phyloP scores from a whole-genome alignment of 352 stramenopile genomes.

The Plasmopara halstedii region DNA sequence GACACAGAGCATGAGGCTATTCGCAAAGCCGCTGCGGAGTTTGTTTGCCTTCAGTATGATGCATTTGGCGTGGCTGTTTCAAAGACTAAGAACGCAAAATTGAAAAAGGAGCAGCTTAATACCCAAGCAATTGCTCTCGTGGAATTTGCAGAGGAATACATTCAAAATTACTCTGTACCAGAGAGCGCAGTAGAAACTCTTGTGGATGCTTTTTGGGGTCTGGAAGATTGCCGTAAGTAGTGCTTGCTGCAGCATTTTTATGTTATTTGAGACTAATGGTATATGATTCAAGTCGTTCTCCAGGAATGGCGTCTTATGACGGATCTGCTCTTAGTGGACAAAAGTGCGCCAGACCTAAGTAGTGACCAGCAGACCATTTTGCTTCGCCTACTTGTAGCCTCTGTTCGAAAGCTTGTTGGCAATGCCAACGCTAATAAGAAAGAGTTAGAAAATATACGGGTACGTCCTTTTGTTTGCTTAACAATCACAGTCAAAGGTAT shows the following conservation, averaged over 20 bases:
- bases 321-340: constrained; percentile 69
- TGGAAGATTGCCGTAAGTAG: constrained; percentile 79
- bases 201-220: constrained; percentile 78
- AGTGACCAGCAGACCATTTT: constrained; percentile 76
- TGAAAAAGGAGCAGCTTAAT: constrained; percentile 79
- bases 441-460: constrained; percentile 39
- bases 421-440: constrained; percentile 37
- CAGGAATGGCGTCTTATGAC: constrained; percentile 74
- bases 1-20: constrained; percentile 61
- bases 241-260: constrained; percentile 1
- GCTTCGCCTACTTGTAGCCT: constrained; percentile 59
- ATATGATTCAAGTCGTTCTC: constrained; percentile 85
- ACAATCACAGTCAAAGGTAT: not conserved
- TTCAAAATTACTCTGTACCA: constrained; percentile 56
- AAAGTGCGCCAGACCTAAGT: constrained; percentile 70
- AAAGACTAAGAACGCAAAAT: constrained; percentile 39
- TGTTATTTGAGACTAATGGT: too few species aligned
- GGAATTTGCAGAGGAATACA: constrained; percentile 86
- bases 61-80: constrained; percentile 75
- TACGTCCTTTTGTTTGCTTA: constrained; percentile 14
- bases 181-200: constrained; percentile 58
- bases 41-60: constrained; percentile 85
- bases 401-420: constrained; percentile 50
- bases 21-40: constrained; percentile 73
- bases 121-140: constrained; percentile 84